These are phyloP conservation scores for Coemansia nantahalensis DNA, from an alignment of 192 early-diverging fungal species.

Conservation along the genomic window DNA sequence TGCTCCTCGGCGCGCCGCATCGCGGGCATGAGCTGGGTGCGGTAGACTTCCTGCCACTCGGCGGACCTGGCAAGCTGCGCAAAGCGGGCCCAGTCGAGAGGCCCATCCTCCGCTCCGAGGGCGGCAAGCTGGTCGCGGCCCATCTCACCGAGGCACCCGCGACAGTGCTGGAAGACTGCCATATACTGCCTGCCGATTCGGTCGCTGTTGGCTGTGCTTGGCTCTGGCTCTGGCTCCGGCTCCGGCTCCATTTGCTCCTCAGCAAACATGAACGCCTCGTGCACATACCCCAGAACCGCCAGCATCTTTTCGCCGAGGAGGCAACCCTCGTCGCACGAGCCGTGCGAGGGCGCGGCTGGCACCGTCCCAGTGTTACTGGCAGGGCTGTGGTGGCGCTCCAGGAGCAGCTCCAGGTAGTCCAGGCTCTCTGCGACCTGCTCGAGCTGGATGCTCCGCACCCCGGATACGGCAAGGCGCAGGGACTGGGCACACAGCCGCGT, in stretches of 20 bases:
- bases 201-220: not conserved
- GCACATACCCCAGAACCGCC: slow-evolving; percentile 33
- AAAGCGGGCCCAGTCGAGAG: slow-evolving; percentile 14
- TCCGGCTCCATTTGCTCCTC: slow-evolving; percentile 18
- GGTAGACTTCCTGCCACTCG: slow-evolving; percentile 40
- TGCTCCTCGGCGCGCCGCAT: slow-evolving; percentile 39
- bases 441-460: slow-evolving; percentile 35
- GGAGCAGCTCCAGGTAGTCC: slow-evolving; percentile 12
- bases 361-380: not conserved
- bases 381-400: slow-evolving; percentile 28
- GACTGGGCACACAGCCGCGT: slow-evolving; percentile 24
- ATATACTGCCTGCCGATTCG: slow-evolving; percentile 28
- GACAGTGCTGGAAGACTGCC: slow-evolving; percentile 25
- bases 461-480: slow-evolving; percentile 28
- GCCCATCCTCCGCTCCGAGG: not conserved
- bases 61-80: slow-evolving; percentile 3
- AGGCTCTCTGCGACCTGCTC: slow-evolving; percentile 34
- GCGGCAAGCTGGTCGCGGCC: slow-evolving; percentile 2
- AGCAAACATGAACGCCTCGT: slow-evolving; percentile 45
- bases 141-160: not conserved
- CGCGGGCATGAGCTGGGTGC: slow-evolving; percentile 30
- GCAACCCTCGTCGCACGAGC: slow-evolving; percentile 14
- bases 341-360: not conserved
- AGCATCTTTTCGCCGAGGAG: slow-evolving; percentile 7
- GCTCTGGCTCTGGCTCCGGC: too few relatives aligned